Evolutionary conservation across 495 filamentous ascomycete genomes (phyloP), one percentile per base, ranked within the genome.

Genomic region (Chaetomidium leptoderma): DNA sequence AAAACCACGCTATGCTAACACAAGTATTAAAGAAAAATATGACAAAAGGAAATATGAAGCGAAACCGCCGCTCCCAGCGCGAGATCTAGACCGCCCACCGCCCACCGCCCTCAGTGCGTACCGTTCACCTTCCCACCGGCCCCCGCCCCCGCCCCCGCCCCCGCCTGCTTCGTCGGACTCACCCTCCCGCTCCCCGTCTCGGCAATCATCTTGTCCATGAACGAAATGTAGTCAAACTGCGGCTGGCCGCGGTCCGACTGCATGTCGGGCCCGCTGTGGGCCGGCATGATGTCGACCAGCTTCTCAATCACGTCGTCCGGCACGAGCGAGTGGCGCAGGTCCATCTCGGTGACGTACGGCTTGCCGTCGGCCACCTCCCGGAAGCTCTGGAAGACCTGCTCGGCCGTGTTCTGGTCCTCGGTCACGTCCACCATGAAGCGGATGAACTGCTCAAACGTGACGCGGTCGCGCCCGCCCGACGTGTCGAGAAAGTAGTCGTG

Each of bases 401-500:
- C 93, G 21, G 93, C 95, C 17, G 91, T 95, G 65, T 97, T 96
- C 71, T 98, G 93, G 66, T 98, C 93, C 71, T 98, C 93, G 1
- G 95, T 97, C 37, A 96, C 92, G 63, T 91, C 90, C 8, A 98
- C 93, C 93, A 98, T 98, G 75, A 97, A 98, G 23, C 88, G 82
- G 71, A 98, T 98, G 69, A 98, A 98, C 71, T 97, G 95, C 74
- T 98, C 93, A 68, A 98, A 98, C 9, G 88, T 92, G 50, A 98
- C 93, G 58, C 86, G 81, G 62, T 83, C 80, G 36, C 80, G 78
- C 2, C 86, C 84, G 27, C 76, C 86, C 56, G 88, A 89, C n/a
- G 90, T 91, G 24, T 87, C 85, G 27, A 84, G 63, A 67, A 95
- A 97, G 56, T 91, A 90, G 32, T 90, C 82, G 66, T 96, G 91